Conservation (phyloP, 495 filamentous ascomycete species). For the Tuber aestivum region DNA sequence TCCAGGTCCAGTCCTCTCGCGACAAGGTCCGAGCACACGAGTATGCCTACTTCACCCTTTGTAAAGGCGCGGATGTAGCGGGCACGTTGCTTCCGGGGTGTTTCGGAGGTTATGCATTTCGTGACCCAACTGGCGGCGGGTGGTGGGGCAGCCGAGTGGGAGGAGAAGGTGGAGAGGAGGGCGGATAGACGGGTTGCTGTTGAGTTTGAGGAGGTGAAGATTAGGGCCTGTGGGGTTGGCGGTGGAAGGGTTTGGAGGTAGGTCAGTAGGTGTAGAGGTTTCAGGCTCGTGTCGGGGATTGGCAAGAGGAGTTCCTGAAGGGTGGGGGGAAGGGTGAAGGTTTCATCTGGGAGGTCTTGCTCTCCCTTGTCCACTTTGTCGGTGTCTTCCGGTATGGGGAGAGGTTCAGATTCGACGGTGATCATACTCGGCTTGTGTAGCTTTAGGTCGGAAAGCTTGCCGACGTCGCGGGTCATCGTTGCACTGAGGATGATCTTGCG, state of each 20-base stretch:
- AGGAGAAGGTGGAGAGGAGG: conserved; percentile 52
- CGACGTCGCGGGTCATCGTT: conserved; percentile 86
- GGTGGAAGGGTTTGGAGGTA: conserved; percentile 50
- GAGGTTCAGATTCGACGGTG: conserved; percentile 55
- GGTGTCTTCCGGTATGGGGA: conserved; percentile 8
- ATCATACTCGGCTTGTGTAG: conserved; percentile 70
- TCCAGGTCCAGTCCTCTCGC: conserved; percentile 86
- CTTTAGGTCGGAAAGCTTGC: conserved; percentile 66
- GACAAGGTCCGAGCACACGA: conserved; percentile 86
- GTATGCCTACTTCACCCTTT: conserved; percentile 41
- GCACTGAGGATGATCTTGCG: conserved; percentile 59
- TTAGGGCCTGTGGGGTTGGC: conserved; percentile 52
- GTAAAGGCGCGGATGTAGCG: conserved; percentile 31
- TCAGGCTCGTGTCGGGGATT: conserved; percentile 66
- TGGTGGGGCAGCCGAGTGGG: not conserved
- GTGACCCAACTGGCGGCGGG: conserved; percentile 15
- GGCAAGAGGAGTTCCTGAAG: conserved; percentile 69
- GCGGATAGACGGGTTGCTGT: conserved; percentile 70
- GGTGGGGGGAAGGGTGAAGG: conserved; percentile 59
- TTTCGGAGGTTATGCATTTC: conserved; percentile 38
- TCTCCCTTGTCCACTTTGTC: conserved; percentile 32
- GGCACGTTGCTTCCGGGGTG: conserved; percentile 39
- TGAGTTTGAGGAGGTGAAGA: conserved; percentile 87
- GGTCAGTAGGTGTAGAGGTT: conserved; percentile 70
- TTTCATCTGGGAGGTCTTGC: conserved; percentile 38